Base-by-base conservation (phyloP, 257 asterid species). In the Linderniella brevidens region DNA sequence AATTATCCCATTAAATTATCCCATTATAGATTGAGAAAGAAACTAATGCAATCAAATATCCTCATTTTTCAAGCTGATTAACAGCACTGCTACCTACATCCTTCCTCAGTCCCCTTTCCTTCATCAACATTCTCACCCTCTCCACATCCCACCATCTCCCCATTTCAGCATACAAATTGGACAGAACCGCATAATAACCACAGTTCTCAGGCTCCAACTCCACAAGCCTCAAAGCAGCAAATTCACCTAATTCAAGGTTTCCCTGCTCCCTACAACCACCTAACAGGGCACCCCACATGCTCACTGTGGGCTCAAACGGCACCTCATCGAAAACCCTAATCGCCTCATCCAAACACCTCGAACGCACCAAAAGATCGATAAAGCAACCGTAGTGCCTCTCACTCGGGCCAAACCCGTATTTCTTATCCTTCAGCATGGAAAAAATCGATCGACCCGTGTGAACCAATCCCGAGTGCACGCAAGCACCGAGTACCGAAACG, bases 31-130 rank as follows among this genome's bases (percentile, higher is more conserved):
- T n/a, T n/a, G n/a, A n/a, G n/a, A n/a, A n/a, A n/a, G n/a, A n/a
- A n/a, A n/a, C n/a, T n/a, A n/a, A n/a, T n/a, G 67, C 67, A 37
- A 53, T 53, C 62, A 50, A 17, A 39, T 19, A 50, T 64, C 42
- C 14, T 14, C 10, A 62, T 71, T 20, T 71, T 20, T 61, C 54
- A 38, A 70, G 48, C 19, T 54, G 66, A 73, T n/a, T n/a, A 48
- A 71, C 67, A 47, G 64, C 42, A 65, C 83, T 74, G 53, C 71
- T 63, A 37, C 80, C 88, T n/a, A 70, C 61, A 48, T 66, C 70
- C 66, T 66, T 74, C 39, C 61, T 64, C 56, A 74, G 69, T 40
- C 47, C 55, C 43, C 50, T 59, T 41, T 64, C 73, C 11, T 54
- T 60, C 87, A 77, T 77, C 47, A 50, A 63, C 63, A 57, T 54